phyloP scores from a whole-genome alignment of 2,329 filamentous ascomycete genomes.

The Ascochyta viciae-villosae region DNA sequence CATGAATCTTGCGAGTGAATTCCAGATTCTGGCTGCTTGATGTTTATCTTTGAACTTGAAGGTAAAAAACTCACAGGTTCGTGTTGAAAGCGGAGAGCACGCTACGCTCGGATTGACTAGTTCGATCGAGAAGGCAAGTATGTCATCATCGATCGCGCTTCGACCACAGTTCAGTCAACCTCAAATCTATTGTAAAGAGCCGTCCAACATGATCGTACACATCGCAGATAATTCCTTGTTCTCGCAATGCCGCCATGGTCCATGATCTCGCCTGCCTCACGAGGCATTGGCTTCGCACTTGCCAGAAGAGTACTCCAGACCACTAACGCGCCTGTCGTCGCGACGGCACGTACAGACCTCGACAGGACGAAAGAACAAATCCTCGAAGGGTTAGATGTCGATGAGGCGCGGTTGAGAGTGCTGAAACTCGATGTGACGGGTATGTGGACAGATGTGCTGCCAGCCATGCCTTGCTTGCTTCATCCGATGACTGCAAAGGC shows the following conservation, averaged over 20 bases:
- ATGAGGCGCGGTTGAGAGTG: slow-evolving; percentile 58
- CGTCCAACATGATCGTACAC: slow-evolving; percentile 10
- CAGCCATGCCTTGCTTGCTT: too few relatives aligned
- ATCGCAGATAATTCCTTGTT: not conserved
- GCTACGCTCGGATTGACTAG: slow-evolving; percentile 9
- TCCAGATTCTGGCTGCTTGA: too few relatives aligned
- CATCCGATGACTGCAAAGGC: too few relatives aligned
- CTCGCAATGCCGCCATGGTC: slow-evolving; percentile 55
- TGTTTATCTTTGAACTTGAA: not conserved
- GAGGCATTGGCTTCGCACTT: slow-evolving; percentile 69
- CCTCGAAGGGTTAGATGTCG: slow-evolving; percentile 57
- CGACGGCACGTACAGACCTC: slow-evolving; percentile 64
- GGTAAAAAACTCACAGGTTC: too few relatives aligned
- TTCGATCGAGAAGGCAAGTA: slow-evolving; percentile 33
- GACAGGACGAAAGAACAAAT: slow-evolving; percentile 58
- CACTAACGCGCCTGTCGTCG: slow-evolving; percentile 65
- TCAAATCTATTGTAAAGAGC: not conserved
- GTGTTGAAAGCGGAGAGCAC: not conserved
- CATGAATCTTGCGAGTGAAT: too few relatives aligned
- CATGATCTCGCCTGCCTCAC: slow-evolving; percentile 65
- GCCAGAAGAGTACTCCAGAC: slow-evolving; percentile 64
- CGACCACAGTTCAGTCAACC: slow-evolving; percentile 14
- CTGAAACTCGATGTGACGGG: slow-evolving; percentile 65
- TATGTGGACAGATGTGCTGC: slow-evolving; percentile 38
- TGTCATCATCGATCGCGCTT: slow-evolving; percentile 43